phyloP scores from a whole-genome alignment of 805 yeast species.

The Hanseniaspora meyeri region DNA sequence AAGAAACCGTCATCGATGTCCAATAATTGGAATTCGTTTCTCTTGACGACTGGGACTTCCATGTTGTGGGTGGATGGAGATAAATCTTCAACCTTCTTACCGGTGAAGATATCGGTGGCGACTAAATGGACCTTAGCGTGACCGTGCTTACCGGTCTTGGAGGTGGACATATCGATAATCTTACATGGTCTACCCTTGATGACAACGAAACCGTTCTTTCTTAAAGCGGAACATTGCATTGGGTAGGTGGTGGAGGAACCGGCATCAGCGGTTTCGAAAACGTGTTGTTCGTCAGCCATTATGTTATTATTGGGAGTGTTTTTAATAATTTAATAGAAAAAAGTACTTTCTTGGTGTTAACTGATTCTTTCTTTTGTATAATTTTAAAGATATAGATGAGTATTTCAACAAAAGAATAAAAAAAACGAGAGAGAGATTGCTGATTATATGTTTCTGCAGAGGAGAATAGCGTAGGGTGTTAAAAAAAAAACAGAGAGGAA shows the following conservation, averaged over 20 bases:
- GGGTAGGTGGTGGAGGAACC: constrained; percentile 98
- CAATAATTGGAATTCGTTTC: constrained; percentile 93
- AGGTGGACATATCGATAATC: constrained; percentile 99
- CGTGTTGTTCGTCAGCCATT: constrained; percentile 51
- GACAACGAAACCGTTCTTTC: constrained; percentile 98
- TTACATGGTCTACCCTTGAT: constrained; percentile 99
- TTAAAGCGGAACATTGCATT: constrained; percentile 98
- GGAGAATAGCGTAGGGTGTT: neutral
- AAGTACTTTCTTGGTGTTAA: neutral
- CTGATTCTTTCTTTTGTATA: neutral
- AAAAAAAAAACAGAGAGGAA: neutral
- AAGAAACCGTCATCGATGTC: constrained; percentile 98
- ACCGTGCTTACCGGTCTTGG: constrained; percentile 99
- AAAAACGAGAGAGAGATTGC: too few species aligned
- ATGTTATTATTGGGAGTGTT: neutral
- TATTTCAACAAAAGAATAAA: too few species aligned
- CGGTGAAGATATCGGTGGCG: constrained; percentile 97
- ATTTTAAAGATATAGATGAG: too few species aligned
- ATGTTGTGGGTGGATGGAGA: constrained; percentile 99
- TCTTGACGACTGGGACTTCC: constrained; percentile 96
- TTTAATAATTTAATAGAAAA: constrained; percentile 6
- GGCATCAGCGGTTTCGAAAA: constrained; percentile 95
- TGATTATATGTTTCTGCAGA: too few species aligned
- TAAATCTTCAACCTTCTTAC: constrained; percentile 98
- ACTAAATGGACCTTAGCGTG: constrained; percentile 99